Evolutionary conservation across 2,329 filamentous ascomycete genomes (phyloP).

Genomic region (Rutstroemia sp.): DNA sequence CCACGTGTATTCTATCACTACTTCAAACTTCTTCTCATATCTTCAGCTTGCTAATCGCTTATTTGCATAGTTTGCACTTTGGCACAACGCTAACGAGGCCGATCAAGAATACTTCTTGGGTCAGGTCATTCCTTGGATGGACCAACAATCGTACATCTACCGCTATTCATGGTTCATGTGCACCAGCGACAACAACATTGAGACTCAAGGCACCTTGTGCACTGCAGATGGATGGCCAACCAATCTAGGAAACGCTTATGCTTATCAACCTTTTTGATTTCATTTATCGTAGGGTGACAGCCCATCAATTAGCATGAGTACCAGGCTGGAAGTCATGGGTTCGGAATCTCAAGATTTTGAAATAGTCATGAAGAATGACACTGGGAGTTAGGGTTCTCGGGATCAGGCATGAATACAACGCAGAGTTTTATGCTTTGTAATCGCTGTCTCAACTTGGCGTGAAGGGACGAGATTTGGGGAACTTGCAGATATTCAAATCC

Average conservation of each 20-base stretch:
- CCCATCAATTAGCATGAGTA: too few species aligned
- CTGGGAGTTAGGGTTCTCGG: too few species aligned
- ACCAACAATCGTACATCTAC: conserved; percentile 24
- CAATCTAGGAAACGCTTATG: background rate
- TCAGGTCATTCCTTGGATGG: conserved; percentile 36
- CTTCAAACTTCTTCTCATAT: background rate
- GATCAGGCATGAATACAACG: too few species aligned
- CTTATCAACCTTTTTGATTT: background rate
- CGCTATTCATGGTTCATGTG: conserved; percentile 9
- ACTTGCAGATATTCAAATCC: too few species aligned
- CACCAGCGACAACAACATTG: background rate
- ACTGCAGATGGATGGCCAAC: background rate
- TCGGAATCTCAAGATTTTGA: background rate
- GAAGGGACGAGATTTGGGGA: too few species aligned
- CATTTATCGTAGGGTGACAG: background rate
- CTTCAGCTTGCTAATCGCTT: background rate
- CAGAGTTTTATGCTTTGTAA: too few species aligned
- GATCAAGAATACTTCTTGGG: conserved; percentile 32
- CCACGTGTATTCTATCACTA: too few species aligned
- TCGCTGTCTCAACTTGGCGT: too few species aligned
- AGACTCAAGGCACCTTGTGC: background rate
- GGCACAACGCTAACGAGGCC: conserved; percentile 12
- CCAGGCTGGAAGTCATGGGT: background rate
- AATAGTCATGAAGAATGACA: background rate
- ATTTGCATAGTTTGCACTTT: background rate